Evolutionary conservation across 208 protist genomes (phyloP).

Genomic region (Crithidia bombi): DNA sequence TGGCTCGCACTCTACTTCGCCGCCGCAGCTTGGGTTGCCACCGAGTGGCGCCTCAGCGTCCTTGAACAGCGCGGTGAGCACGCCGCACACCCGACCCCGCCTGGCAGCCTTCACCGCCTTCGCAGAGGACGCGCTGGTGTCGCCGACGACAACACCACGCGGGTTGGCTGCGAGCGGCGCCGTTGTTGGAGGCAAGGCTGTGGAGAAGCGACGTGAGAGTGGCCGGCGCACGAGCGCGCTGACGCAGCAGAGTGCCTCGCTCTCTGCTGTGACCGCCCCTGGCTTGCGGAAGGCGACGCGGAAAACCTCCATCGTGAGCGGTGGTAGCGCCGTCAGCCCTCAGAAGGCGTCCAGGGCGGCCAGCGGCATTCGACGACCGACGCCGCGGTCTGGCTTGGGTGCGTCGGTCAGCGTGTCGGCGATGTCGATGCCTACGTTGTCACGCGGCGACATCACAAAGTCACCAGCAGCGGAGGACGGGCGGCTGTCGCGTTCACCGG

Average conservation of each 20-base stretch:
- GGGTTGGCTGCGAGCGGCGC: background rate
- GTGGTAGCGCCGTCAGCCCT: background rate
- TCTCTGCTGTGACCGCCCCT: conserved; percentile 11
- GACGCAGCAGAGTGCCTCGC: conserved; percentile 12
- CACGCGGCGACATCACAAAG: background rate
- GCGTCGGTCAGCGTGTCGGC: conserved; percentile 31
- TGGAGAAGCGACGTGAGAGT: background rate
- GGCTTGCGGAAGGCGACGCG: conserved; percentile 7
- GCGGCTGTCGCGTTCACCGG: background rate
- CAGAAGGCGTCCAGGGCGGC: background rate
- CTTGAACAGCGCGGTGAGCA: background rate
- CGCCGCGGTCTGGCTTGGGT: conserved; percentile 21
- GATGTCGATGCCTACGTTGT: conserved; percentile 21
- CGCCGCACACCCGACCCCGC: conserved; percentile 12
- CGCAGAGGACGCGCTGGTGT: conserved; percentile 22
- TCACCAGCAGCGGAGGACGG: background rate
- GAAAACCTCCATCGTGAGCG: conserved; percentile 21
- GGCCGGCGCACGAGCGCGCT: background rate
- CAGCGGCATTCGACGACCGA: conserved; percentile 7
- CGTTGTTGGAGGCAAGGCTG: background rate
- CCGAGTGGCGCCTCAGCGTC: background rate
- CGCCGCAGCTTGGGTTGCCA: conserved; percentile 14
- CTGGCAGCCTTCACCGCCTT: conserved; percentile 30
- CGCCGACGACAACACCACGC: conserved; percentile 15
- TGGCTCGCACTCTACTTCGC: conserved; percentile 25